phyloP scores from a whole-genome alignment of 2,329 filamentous ascomycete genomes.

The Xenoacremonium recifei region DNA sequence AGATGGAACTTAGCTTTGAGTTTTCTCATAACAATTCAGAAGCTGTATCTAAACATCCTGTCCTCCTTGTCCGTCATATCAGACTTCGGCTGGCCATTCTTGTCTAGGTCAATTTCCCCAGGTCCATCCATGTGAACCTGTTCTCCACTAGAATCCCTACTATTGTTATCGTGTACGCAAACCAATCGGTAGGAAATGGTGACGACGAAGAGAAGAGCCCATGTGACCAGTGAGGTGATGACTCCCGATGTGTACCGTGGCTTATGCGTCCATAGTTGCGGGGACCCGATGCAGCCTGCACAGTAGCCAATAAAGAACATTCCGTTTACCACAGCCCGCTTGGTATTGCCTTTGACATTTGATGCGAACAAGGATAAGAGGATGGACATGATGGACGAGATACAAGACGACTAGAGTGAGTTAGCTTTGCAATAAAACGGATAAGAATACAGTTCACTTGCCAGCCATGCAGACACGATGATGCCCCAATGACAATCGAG shows the following conservation, averaged over 20 bases:
- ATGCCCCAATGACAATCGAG: constrained; percentile 19
- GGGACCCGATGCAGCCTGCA: constrained; percentile 22
- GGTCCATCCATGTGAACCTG: background rate
- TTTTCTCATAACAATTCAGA: too few species aligned
- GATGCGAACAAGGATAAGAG: background rate
- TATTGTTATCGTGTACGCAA: background rate
- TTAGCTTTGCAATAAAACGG: constrained; percentile 15
- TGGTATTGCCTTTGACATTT: constrained; percentile 31
- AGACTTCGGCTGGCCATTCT: constrained; percentile 11
- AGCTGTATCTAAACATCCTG: constrained; percentile 23
- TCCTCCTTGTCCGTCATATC: constrained; percentile 24
- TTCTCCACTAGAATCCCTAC: background rate
- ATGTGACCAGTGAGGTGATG: constrained; percentile 16
- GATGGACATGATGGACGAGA: background rate
- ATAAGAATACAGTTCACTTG: constrained; percentile 15
- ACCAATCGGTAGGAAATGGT: background rate
- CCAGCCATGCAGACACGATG: constrained; percentile 25
- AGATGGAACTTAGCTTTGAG: too few species aligned
- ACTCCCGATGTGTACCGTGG: constrained; percentile 20
- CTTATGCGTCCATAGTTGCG: constrained; percentile 19
- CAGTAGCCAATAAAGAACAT: constrained; percentile 27
- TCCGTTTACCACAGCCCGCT: constrained; percentile 23
- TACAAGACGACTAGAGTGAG: constrained; percentile 11
- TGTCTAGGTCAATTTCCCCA: constrained; percentile 1
- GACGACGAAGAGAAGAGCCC: constrained; percentile 11